A percentile compares a stretch with the other conserved stretches of the same genome.
Conservation (phyloP, 345 rosid species). For the Gossypium rotundifolium region DNA sequence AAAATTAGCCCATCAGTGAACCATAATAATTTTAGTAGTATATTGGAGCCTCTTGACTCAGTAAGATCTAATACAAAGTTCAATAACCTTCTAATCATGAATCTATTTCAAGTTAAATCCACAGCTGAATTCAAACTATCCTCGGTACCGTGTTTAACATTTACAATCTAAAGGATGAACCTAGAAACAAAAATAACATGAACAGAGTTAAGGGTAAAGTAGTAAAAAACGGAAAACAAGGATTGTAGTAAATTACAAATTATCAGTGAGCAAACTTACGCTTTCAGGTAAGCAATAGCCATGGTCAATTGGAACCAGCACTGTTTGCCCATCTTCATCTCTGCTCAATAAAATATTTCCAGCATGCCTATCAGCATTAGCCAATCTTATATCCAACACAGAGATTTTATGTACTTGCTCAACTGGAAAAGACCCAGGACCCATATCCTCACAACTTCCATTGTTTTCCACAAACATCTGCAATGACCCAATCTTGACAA, state of each 20-base stretch:
- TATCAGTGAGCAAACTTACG: constrained; percentile 32
- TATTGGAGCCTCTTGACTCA: not conserved
- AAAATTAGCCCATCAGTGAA: not conserved
- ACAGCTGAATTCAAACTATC: not conserved
- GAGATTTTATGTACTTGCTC: constrained; percentile 85
- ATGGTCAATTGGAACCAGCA: constrained; percentile 78
- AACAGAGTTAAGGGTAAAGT: not conserved
- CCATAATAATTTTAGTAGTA: not conserved
- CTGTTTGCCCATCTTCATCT: constrained; percentile 37
- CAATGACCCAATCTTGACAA: constrained; percentile 65
- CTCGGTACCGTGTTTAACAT: constrained; percentile 2
- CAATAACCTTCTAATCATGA: not conserved
- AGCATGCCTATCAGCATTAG: constrained; percentile 86
- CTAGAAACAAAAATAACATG: not conserved
- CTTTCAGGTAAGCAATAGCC: constrained; percentile 88
- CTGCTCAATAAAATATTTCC: constrained; percentile 69
- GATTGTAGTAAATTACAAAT: constrained; percentile 1
- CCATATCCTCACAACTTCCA: constrained; percentile 93
- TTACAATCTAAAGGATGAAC: not conserved
- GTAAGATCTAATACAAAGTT: not conserved
- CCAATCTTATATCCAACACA: constrained; percentile 82
- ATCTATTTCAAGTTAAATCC: not conserved
- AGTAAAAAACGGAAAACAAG: not conserved
- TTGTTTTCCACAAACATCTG: constrained; percentile 70
- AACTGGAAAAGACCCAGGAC: constrained; percentile 62